These are phyloP conservation scores for Pichia pseudocactophila DNA, from an alignment of 805 yeast species.

Conservation along the genomic window DNA sequence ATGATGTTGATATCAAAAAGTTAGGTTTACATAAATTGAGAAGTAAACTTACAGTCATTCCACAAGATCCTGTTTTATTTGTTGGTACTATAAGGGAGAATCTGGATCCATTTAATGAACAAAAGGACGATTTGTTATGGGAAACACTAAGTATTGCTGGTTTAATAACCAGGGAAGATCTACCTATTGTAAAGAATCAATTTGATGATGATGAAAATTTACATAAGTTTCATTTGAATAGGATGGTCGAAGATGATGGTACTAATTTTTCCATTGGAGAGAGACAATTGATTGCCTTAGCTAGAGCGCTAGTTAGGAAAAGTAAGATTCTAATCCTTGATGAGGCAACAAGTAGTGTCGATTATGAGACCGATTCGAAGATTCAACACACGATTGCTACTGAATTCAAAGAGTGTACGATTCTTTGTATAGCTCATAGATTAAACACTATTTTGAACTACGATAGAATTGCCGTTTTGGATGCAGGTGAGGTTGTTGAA, in stretches of 20 bases:
- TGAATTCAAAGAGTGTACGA: constrained; percentile 56
- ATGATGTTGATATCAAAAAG: constrained; percentile 45
- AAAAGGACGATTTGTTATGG: constrained; percentile 47
- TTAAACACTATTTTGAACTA: constrained; percentile 52
- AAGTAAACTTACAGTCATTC: constrained; percentile 55
- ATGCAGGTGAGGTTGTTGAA: constrained; percentile 46
- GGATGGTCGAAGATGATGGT: constrained; percentile 59
- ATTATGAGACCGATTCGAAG: constrained; percentile 59
- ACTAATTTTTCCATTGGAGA: constrained; percentile 64
- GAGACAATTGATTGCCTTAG: constrained; percentile 58
- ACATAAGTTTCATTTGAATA: constrained; percentile 55
- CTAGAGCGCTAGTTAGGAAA: constrained; percentile 61
- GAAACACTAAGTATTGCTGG: constrained; percentile 50
- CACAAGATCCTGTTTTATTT: constrained; percentile 65
- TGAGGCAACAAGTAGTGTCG: constrained; percentile 74
- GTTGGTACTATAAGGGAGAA: constrained; percentile 49
- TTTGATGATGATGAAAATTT: constrained; percentile 22
- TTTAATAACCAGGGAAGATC: constrained; percentile 34
- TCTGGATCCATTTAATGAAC: constrained; percentile 52
- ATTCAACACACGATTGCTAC: constrained; percentile 50
- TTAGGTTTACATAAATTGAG: constrained; percentile 48
- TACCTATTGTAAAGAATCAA: constrained; percentile 29
- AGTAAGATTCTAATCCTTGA: constrained; percentile 57
- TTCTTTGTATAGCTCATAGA: constrained; percentile 67
- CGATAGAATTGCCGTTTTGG: constrained; percentile 53